Base-by-base conservation (phyloP, 192 early-diverging fungal genomes). In the Mortierella claussenii region DNA sequence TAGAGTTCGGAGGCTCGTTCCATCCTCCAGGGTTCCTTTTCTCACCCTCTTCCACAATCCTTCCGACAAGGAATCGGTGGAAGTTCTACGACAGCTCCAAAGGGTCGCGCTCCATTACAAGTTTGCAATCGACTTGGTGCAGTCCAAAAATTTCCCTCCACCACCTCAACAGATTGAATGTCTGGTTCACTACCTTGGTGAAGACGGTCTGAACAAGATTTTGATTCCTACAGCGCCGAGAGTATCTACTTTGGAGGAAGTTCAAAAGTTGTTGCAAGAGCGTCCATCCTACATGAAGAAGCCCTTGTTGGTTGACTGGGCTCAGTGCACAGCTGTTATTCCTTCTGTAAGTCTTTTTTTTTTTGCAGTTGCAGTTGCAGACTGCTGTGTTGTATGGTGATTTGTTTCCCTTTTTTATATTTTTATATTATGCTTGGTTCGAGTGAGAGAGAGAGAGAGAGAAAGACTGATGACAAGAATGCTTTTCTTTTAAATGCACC, bases 41-140 rank as follows among this genome's bases (percentile, higher is more conserved):
- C 23, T 76, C 47, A 62, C 73, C n/a, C 48, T 76, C 27, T 76
- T 67, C 30, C 73, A 76, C 46, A 55, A 76, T 43, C 73, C 73
- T 9, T 49, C 55, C 17, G 37, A 20, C 20, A 43, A 48, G 3
- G 23, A 43, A 18, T 66, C 63, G 2, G 24, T 27, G 7, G 55
- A 67, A 32, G 63, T 59, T 18, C 52, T 76, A 20, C 30, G 52
- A 4, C 58, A 67, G 21, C 59, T 76, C 27, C 40, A 67, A 31
- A 45, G 34, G 15, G 45, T 37, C 33, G 50, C 73, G 9, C 24
- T 30, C 18, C 12, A 18, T 1, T 12, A 76, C 40, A 55, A 67
- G 12, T 76, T 62, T 40, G 20, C 55, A 12, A 28, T 76, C 37
- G 58, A 67, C n/a, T 24, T 76, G 3, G 33, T 76, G 28, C 64